Conservation (phyloP, 2,329 filamentous ascomycete species). For the Ramularia collo-cygni region DNA sequence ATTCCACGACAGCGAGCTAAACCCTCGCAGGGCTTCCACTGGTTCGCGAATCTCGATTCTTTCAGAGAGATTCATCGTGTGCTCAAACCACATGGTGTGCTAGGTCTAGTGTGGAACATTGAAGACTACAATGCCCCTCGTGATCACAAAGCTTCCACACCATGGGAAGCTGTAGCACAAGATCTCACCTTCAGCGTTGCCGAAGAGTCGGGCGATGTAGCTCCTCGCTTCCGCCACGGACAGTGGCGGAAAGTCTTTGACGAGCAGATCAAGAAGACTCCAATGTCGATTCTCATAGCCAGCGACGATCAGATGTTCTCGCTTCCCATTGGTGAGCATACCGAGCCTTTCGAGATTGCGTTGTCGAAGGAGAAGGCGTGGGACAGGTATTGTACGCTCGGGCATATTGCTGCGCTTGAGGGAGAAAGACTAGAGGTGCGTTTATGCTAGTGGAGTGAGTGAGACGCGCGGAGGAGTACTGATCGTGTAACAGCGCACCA, state of each 20-base stretch:
- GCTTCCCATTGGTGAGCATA: constrained; percentile 53
- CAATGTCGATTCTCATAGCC: constrained; percentile 37
- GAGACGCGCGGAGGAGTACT: not conserved
- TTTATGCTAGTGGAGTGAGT: not conserved
- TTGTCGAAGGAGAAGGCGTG: constrained; percentile 55
- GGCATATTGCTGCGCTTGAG: constrained; percentile 57
- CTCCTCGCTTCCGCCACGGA: constrained; percentile 58
- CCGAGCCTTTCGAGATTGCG: constrained; percentile 52
- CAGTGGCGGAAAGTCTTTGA: constrained; percentile 61
- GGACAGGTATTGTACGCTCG: constrained; percentile 59
- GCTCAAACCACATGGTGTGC: constrained; percentile 51
- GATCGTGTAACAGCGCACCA: constrained; percentile 37
- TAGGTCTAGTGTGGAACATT: constrained; percentile 62
- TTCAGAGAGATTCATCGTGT: constrained; percentile 62
- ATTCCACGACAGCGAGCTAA: constrained; percentile 9
- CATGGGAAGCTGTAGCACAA: constrained; percentile 58
- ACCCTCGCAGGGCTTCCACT: constrained; percentile 34
- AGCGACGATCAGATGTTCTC: constrained; percentile 50
- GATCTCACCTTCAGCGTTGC: constrained; percentile 50
- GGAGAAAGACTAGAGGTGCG: constrained; percentile 43
- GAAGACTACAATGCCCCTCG: constrained; percentile 52
- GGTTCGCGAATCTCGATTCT: constrained; percentile 61
- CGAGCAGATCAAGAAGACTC: constrained; percentile 47
- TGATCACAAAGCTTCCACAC: constrained; percentile 48
- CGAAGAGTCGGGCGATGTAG: constrained; percentile 52